Evolutionary conservation across 2,329 filamentous ascomycete species (phyloP), one percentile per base, ranked within the genome.

Genomic region (Xylariaceae sp.): DNA sequence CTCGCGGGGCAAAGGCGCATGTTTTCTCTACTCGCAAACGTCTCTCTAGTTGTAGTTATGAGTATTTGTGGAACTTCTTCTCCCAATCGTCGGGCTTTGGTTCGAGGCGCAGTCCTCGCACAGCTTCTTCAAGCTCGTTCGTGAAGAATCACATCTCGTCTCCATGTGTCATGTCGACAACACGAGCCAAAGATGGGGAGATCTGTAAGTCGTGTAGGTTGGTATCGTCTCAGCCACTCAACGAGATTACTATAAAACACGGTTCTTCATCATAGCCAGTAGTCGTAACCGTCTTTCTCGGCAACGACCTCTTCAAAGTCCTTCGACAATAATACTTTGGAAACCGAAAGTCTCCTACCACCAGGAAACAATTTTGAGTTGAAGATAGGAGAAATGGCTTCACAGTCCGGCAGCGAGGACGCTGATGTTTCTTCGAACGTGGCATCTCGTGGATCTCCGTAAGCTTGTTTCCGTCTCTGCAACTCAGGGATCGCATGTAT

Each of bases 401-500:
- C 55, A 8, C 56, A 58, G 11, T 4, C 11, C 17, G 45, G 53
- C n/a, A 10, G 53, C 9, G 62, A 64, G 18, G 55, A 60, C 15
- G 60, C 58, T 7, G 62, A 62, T 0, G 41, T 17, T 9, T 58
- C 35, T 49, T 64, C 62, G 13, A 61, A 58, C 15, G 58, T 53
- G 56, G 62, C 60, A 9, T 58, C 56, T 11, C 53, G 53, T 3
- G 62, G 62, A 44, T 64, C 62, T 45, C 59, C 60, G 60, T 64
- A 57, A 10, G 57, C 23, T 47, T 5, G 3, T 18, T 3, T 37
- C 18, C 41, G 37, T 45, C 11, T n/a, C 41, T n/a, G 17, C 10
- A n/a, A 30, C 23, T 30, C 5, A 5, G 23, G 23, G 23, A 30
- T 30, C 23, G 23, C 23, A 30, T 30, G 6, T 55, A 30, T 30